Base-by-base conservation (phyloP, 768 basidiomycete species). In the Suillus plorans region DNA sequence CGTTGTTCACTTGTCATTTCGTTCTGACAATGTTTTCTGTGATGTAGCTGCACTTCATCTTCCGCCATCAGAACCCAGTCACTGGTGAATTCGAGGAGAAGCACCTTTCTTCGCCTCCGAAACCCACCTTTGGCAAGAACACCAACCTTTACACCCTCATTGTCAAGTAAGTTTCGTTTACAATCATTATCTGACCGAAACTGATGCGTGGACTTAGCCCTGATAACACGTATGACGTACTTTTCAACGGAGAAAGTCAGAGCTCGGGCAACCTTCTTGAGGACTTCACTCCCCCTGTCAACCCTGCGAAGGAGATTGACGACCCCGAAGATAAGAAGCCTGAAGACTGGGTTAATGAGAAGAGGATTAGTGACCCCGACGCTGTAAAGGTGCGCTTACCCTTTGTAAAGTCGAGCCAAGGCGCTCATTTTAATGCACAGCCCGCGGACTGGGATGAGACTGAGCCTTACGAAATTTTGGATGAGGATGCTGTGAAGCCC, bases 371-470 rank as follows among this genome's bases (percentile, higher is more conserved):
- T 36, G 97, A 98, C 72, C 86, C 91, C 5, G 86, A 88, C 0
- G 95, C 95, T 45, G 85, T 74, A 70, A 97, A 97, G 85, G 90
- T 90, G 60, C 16, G 80, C 69, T 25, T 1, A 25, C 49, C 1
- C 41, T 20, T 36, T 59, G 52, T 9, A 0, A 18, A 2, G 25
- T 14, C 12, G 16, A 31, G 12, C 12, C 12, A 36, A 64, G 50
- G 7, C 62, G 6, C 3, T 37, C 0, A 58, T 56, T 44, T 63
- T 8, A 22, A 63, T 49, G 14, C 28, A 6, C 67, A 90, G 92
- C 97, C 97, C 58, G 92, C 80, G 3, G 97, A 99, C 78, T 99
- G 97, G 97, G 94, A 99, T 73, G 97, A 99, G 80, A 92, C 91
- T 57, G 95, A 93, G 53, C 97, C 97, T 3, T 91, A 93, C 71